These are phyloP conservation scores for Casaregolazyma suthepensis DNA, from an alignment of 1,139 yeast genomes.

Conservation along the genomic window DNA sequence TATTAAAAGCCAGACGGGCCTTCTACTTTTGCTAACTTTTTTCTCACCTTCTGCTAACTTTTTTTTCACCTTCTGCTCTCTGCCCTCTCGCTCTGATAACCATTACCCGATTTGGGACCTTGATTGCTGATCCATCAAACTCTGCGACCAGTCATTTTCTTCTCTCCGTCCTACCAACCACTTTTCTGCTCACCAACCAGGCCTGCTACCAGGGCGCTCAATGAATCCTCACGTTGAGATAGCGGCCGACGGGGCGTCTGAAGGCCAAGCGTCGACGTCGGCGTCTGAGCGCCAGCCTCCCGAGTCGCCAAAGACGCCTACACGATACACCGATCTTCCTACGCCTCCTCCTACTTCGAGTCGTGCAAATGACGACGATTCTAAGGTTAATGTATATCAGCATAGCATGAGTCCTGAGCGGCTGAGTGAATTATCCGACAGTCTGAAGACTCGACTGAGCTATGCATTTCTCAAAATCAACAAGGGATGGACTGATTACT, in stretches of 20 bases:
- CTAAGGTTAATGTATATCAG: not conserved
- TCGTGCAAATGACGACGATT: not conserved
- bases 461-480: conserved; percentile 44
- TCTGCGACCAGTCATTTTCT: not conserved
- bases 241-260: not conserved
- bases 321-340: conserved; percentile 1
- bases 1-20: not conserved
- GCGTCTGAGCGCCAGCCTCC: not conserved
- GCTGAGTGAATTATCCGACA: conserved; percentile 15
- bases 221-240: not conserved
- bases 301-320: conserved; percentile 6
- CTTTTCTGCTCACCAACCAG: not conserved
- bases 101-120: not conserved
- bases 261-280: not conserved
- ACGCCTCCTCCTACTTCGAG: conserved; percentile 6
- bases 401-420: conserved; percentile 5
- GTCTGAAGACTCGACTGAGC: conserved; percentile 40
- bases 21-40: not conserved
- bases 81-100: not conserved
- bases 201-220: not conserved
- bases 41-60: not conserved
- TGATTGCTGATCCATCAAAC: not conserved
- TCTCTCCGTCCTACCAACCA: not conserved
- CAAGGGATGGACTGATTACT: conserved; percentile 28
- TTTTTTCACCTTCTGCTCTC: not conserved